Percentiles rank a stretch among this genome's conserved stretches.
Conservation (phyloP, 805 yeast genomes). For the Torulaspora microellipsoides region DNA sequence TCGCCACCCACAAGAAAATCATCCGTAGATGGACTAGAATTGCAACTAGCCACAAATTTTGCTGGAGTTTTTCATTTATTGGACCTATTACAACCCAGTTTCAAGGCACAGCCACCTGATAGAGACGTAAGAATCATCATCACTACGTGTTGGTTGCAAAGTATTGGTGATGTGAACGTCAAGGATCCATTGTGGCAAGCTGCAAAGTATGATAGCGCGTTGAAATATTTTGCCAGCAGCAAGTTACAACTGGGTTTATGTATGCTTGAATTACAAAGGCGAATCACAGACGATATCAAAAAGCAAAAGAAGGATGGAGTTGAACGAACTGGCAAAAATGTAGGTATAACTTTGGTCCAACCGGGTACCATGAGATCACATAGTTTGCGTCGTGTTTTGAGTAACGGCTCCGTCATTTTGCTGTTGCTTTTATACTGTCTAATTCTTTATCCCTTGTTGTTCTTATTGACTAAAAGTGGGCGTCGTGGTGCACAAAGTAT, state of each 20-base stretch:
- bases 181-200: conserved; percentile 60
- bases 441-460: conserved; percentile 73
- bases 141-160: conserved; percentile 75
- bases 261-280: conserved; percentile 73
- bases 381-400: conserved; percentile 69
- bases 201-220: conserved; percentile 57
- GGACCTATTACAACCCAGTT: conserved; percentile 73
- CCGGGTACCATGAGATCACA: conserved; percentile 93
- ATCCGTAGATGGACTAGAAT: conserved; percentile 79
- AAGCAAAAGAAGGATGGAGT: conserved; percentile 44
- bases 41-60: conserved; percentile 79
- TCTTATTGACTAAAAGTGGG: conserved; percentile 73
- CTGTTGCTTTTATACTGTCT: conserved; percentile 53
- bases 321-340: conserved; percentile 47
- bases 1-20: conserved; percentile 47
- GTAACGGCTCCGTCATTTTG: conserved; percentile 69
- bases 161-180: conserved; percentile 61
- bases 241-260: conserved; percentile 72
- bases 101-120: conserved; percentile 88
- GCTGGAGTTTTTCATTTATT: conserved; percentile 76
- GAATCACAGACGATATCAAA: conserved; percentile 53
- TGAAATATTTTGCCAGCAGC: conserved; percentile 76
- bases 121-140: conserved; percentile 82
- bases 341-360: conserved; percentile 70
- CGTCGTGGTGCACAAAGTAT: conserved; percentile 76